These are phyloP conservation scores for Orobanche coerulescens DNA, from an alignment of 257 asterid species.

Conservation along the genomic window DNA sequence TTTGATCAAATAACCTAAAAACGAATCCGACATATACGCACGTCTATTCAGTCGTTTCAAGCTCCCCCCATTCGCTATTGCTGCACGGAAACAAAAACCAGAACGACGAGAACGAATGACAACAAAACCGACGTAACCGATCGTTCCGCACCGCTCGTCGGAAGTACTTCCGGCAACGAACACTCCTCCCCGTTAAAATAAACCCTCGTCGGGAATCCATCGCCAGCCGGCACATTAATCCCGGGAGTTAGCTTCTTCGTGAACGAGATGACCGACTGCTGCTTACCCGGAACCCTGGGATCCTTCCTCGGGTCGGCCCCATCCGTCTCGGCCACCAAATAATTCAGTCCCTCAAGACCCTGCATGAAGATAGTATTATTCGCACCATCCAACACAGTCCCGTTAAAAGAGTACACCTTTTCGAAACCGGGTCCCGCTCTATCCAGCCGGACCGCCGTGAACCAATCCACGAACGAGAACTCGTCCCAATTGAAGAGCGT, in stretches of 20 bases:
- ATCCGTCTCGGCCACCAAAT: constrained; percentile 62
- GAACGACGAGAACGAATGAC: constrained; percentile 21
- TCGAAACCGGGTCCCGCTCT: constrained; percentile 62
- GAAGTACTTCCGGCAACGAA: constrained; percentile 55
- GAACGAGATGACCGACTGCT: constrained; percentile 88
- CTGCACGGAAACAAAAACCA: constrained; percentile 32
- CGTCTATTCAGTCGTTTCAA: too few relatives aligned
- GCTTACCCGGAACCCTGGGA: constrained; percentile 75
- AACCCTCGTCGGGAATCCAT: constrained; percentile 80
- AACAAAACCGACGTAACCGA: constrained; percentile 24
- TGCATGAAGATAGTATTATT: constrained; percentile 81
- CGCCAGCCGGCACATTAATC: constrained; percentile 52
- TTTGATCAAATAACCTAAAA: constrained; percentile 19
- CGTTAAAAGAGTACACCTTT: constrained; percentile 75
- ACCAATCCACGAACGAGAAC: constrained; percentile 62
- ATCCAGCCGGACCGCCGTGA: constrained; percentile 61
- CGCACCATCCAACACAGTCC: constrained; percentile 39
- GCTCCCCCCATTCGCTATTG: constrained; percentile 25
- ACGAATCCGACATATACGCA: too few relatives aligned
- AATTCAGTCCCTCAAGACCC: constrained; percentile 69
- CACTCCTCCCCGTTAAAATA: constrained; percentile 96
- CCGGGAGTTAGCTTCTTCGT: constrained; percentile 67
- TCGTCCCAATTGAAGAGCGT: constrained; percentile 93
- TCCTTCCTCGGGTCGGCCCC: constrained; percentile 45
- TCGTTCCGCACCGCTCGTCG: constrained; percentile 37